Conservation (phyloP, 2,329 filamentous ascomycete genomes). For the Aspergillus uvarum region DNA sequence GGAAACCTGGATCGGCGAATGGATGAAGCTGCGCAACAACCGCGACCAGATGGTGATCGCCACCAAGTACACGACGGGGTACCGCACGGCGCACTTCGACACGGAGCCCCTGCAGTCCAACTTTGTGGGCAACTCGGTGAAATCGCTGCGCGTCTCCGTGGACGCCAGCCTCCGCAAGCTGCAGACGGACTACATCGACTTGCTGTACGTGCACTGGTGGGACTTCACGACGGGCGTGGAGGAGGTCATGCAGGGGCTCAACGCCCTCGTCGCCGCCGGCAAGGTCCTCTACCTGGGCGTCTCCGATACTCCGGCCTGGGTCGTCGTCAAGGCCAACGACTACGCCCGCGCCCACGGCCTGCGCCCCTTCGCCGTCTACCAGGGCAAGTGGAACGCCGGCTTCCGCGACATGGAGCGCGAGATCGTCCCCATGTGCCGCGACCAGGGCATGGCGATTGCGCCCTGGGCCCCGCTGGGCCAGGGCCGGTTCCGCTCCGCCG, state of each 20-base stretch:
- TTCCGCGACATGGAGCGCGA: slow-evolving; percentile 12
- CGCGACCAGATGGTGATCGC: slow-evolving; percentile 52
- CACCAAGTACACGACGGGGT: slow-evolving; percentile 24
- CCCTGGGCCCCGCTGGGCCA: slow-evolving; percentile 9
- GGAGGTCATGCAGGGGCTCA: slow-evolving; percentile 16
- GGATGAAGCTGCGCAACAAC: slow-evolving; percentile 48
- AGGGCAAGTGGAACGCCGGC: slow-evolving; percentile 13
- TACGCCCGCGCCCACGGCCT: slow-evolving; percentile 14
- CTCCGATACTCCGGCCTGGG: slow-evolving; percentile 13
- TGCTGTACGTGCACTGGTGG: slow-evolving; percentile 19
- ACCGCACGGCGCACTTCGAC: slow-evolving; percentile 40
- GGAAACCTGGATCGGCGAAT: slow-evolving; percentile 54
- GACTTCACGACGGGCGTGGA: slow-evolving; percentile 16
- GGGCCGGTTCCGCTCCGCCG: slow-evolving; percentile 8
- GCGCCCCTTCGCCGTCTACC: slow-evolving; percentile 11
- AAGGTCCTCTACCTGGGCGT: slow-evolving; percentile 16
- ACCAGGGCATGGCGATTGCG: slow-evolving; percentile 17
- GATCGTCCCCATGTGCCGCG: slow-evolving; percentile 14
- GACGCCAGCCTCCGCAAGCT: slow-evolving; percentile 10
- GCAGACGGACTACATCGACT: slow-evolving; percentile 16
- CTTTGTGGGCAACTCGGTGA: slow-evolving; percentile 18
- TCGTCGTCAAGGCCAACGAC: slow-evolving; percentile 16
- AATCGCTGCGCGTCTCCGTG: slow-evolving; percentile 13
- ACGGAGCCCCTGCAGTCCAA: slow-evolving; percentile 31
- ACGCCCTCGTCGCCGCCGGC: slow-evolving; percentile 9